These are phyloP conservation scores for Gossypium rotundifolium DNA, from an alignment of 345 rosid species.

Conservation along the genomic window DNA sequence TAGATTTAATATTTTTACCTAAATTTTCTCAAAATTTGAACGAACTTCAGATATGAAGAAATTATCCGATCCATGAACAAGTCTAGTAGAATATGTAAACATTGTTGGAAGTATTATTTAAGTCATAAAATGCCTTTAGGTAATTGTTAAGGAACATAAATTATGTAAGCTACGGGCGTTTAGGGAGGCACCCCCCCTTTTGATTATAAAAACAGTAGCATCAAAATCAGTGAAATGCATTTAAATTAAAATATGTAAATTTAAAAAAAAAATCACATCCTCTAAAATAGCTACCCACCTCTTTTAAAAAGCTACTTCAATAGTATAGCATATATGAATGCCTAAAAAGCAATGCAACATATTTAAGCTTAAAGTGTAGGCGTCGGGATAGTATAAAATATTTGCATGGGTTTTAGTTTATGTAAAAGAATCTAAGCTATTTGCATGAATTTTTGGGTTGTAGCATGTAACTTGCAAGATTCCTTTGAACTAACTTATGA, in stretches of 20 bases:
- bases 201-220: not conserved
- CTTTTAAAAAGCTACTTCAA: too few relatives aligned
- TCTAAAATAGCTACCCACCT: too few relatives aligned
- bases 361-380: not conserved
- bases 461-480: not conserved
- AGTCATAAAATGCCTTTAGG: not conserved
- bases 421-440: not conserved
- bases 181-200: not conserved
- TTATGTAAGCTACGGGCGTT: not conserved
- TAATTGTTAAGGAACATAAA: not conserved
- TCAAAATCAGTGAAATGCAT: constrained; percentile 8
- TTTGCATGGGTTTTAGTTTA: not conserved
- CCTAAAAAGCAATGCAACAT: not conserved
- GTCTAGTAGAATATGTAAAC: too few relatives aligned
- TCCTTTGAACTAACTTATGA: not conserved
- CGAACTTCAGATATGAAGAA: too few relatives aligned
- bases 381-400: not conserved
- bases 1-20: too few relatives aligned
- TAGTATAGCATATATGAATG: too few relatives aligned
- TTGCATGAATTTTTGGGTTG: not conserved
- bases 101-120: not conserved
- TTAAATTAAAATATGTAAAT: too few relatives aligned
- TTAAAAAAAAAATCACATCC: too few relatives aligned
- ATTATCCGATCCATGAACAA: accelerated
- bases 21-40: accelerated